Conservation (phyloP, 495 filamentous ascomycete genomes). For the Podospora pseudocomata region DNA sequence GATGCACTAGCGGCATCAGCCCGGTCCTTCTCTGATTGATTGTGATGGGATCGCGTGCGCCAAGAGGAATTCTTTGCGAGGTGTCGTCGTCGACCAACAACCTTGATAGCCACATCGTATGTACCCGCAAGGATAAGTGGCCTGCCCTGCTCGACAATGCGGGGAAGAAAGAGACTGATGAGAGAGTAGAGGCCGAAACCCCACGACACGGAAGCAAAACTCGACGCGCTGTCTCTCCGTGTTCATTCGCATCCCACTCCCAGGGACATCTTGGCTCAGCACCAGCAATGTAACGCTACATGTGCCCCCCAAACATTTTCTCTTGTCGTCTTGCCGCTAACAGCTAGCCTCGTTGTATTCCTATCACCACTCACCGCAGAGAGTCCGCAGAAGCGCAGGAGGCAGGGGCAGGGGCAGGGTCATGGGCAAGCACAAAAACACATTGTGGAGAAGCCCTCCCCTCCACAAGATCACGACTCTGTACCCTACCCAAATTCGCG, state of each 20-base stretch:
- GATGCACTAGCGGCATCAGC: neutral
- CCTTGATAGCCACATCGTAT: neutral
- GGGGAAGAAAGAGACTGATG: neutral
- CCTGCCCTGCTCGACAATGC: neutral
- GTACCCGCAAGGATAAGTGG: too few relatives aligned
- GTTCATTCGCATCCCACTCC: neutral
- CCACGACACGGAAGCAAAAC: neutral
- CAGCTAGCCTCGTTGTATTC: neutral
- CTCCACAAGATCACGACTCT: constrained; percentile 1
- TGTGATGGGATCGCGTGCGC: neutral
- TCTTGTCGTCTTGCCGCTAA: constrained; percentile 8
- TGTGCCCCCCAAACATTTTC: constrained; percentile 6
- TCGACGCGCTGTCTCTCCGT: neutral
- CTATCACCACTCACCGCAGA: neutral
- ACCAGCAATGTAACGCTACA: neutral
- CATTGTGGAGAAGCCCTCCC: constrained; percentile 17
- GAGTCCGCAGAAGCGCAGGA: neutral
- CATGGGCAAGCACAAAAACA: neutral
- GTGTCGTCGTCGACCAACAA: neutral
- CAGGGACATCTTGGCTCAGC: constrained; percentile 8
- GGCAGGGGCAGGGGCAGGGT: neutral
- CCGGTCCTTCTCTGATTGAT: neutral
- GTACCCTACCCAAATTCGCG: neutral
- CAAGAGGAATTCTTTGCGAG: neutral
- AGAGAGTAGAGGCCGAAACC: neutral